Percentiles rank a stretch among this genome's conserved stretches.
These are phyloP conservation scores for Handroanthus guayacan DNA, from an alignment of 257 asterid genomes.

Conservation along the genomic window DNA sequence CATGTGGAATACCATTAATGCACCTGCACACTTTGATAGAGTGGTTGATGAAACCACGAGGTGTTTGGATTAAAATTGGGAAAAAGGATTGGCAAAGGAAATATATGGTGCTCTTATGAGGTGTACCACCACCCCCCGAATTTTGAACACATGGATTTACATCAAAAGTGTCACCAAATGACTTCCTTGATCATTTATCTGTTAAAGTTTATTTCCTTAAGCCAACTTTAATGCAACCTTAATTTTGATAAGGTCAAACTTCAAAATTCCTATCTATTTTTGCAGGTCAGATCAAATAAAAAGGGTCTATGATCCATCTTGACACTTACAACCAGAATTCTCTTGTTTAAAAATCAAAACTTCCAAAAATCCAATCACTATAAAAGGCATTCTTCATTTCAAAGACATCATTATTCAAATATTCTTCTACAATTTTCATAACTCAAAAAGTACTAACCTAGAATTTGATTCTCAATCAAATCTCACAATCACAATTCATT, in stretches of 20 bases:
- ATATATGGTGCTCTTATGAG: background rate
- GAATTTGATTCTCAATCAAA: no score
- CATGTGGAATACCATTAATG: slow-evolving; percentile 35
- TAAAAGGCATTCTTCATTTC: no score
- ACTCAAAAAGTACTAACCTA: no score
- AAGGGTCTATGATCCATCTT: no score
- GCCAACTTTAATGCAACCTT: slow-evolving; percentile 10
- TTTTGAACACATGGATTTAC: slow-evolving; percentile 8
- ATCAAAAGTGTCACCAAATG: background rate
- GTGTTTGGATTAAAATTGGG: background rate
- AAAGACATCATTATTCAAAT: no score
- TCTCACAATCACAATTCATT: no score
- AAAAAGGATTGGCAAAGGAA: background rate
- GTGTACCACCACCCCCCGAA: slow-evolving; percentile 25
- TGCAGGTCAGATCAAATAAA: no score
- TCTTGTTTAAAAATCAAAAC: no score
- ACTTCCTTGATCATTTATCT: background rate
- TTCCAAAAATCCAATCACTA: no score
- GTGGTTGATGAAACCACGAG: background rate
- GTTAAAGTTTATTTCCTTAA: background rate
- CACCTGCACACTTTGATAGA: background rate
- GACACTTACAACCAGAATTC: no score
- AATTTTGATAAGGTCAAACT: background rate
- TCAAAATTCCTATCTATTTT: no score
- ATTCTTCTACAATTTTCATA: no score